These are phyloP conservation scores for Aspergillus bertholletiae DNA, from an alignment of 495 filamentous ascomycete genomes.

Conservation along the genomic window DNA sequence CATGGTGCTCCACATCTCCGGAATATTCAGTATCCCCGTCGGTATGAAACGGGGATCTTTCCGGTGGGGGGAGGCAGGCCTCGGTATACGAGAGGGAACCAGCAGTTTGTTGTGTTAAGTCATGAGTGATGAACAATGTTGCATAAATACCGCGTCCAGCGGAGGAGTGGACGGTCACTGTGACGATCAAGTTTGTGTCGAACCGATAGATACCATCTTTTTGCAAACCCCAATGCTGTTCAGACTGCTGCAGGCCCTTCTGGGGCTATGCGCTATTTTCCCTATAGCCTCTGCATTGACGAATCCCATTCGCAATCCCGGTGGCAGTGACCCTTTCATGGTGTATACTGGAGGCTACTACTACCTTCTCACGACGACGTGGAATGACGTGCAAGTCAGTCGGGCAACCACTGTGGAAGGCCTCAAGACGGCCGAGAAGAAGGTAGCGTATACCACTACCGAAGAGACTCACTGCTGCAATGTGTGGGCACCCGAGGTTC, in stretches of 20 bases:
- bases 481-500: constrained; percentile 56
- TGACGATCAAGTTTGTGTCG: no score
- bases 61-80: neutral
- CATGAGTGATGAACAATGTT: neutral
- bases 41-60: neutral
- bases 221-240: neutral
- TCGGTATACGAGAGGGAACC: neutral
- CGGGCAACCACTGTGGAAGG: constrained; percentile 46
- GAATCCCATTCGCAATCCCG: constrained; percentile 29
- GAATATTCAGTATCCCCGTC: neutral
- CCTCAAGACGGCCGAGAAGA: constrained; percentile 43
- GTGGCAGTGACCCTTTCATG: constrained; percentile 41
- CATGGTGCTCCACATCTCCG: neutral
- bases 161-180: neutral
- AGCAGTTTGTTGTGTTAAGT: neutral
- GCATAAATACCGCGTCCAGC: neutral
- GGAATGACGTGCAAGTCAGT: constrained; percentile 48
- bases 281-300: constrained; percentile 14
- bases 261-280: neutral
- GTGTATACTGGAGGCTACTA: constrained; percentile 49
- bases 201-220: neutral
- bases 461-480: constrained; percentile 41
- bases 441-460: constrained; percentile 40
- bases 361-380: constrained; percentile 48
- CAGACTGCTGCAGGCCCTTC: neutral